Percentiles rank a stretch among this genome's conserved stretches.
These are phyloP conservation scores for Polyplosphaeria fusca DNA, from an alignment of 495 filamentous ascomycete genomes.

Conservation along the genomic window DNA sequence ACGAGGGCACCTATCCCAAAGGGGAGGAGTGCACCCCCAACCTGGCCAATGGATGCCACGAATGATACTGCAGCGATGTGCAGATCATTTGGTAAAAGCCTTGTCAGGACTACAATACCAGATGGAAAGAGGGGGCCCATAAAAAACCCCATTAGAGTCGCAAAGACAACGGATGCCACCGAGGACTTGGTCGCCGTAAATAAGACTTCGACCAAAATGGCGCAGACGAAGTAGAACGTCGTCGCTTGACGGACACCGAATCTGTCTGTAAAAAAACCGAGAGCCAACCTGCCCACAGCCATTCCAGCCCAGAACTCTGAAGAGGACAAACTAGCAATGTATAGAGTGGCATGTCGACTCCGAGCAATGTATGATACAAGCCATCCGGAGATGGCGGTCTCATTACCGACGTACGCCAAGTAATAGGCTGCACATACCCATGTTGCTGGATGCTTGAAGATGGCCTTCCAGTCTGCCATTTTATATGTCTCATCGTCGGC, in stretches of 20 bases:
- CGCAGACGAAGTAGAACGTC: slow-evolving; percentile 1
- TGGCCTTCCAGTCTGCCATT: too few relatives aligned
- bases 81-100: slow-evolving; percentile 14
- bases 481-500: not conserved
- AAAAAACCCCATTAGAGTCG: slow-evolving; percentile 17
- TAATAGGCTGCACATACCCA: slow-evolving; percentile 12
- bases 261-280: slow-evolving; percentile 11
- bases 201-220: slow-evolving; percentile 8
- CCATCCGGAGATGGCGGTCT: slow-evolving; percentile 25
- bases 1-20: slow-evolving; percentile 24
- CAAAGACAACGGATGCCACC: slow-evolving; percentile 1
- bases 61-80: slow-evolving; percentile 21
- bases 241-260: slow-evolving; percentile 14
- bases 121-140: slow-evolving; percentile 26
- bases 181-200: not conserved
- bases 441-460: slow-evolving; percentile 8
- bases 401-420: slow-evolving; percentile 23
- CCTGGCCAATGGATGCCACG: slow-evolving; percentile 11
- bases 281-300: slow-evolving; percentile 13
- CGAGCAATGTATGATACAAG: slow-evolving; percentile 19
- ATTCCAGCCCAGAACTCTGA: slow-evolving; percentile 25
- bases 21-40: slow-evolving; percentile 16
- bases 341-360: slow-evolving; percentile 4
- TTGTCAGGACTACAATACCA: slow-evolving; percentile 19
- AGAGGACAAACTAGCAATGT: slow-evolving; percentile 2